Evolutionary conservation across 2,329 filamentous ascomycete genomes (phyloP), one percentile per base, ranked within the genome.

Genomic region (Cercospora sesami): DNA sequence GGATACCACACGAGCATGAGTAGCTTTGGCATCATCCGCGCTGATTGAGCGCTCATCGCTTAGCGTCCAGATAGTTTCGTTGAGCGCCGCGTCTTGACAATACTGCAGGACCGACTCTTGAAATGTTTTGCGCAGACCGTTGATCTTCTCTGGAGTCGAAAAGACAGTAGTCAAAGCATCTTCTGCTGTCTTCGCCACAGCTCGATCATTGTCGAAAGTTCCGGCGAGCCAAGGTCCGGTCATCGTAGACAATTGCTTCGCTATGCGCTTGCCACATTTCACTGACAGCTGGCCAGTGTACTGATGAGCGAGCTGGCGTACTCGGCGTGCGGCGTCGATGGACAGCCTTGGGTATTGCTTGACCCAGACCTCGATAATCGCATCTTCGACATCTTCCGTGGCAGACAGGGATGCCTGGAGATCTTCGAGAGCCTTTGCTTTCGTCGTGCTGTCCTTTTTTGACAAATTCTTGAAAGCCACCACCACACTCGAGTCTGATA

Each of bases 391-490:
- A 33, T 89, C 90, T 84, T 86, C 77, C 78, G 85, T 51, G 79
- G 85, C 78, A 83, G 86, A 83, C 45, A 92, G 83, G 76, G 91
- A 86, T 36, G 86, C 79, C 59, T 92, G 85, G 21, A 99, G 81
- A 63, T 98, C 94, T 74, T 98, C 94, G 30, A 99, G 83, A 0
- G 92, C 94, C 79, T 94, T 97, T 7, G 90, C 86, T 78, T 97
- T 96, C 42, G 95, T 99, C 10, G 89, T 96, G 75, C 90, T 90
- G 81, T 97, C 94, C 80, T 95, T 96, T 82, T 98, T 99, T 61
- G 90, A 86, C 3, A 97, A 81, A 74, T 96, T 97, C 80, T 97
- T 96, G 82, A 97, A 92, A n/a, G 90, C 88, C 14, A 98, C 93
- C 42, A 94, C 88, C 42, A 94, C 84, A 75, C 95, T 91, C 7